Evolutionary conservation across 2,329 filamentous ascomycete genomes (phyloP), one percentile per base, ranked within the genome.

Genomic region (Polychaeton citri): DNA sequence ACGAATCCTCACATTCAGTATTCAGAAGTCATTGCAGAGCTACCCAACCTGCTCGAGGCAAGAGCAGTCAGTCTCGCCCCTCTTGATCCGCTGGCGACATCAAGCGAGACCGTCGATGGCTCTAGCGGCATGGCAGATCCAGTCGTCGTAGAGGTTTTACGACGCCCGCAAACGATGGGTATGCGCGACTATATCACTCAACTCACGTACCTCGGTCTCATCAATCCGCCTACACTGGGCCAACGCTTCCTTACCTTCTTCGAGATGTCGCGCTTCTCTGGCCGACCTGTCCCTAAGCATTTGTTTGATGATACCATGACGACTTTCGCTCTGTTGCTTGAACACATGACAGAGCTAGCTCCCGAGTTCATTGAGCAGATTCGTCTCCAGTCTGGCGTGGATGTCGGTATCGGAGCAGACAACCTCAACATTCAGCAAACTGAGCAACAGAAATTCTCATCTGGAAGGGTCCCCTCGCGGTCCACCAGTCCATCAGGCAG

Each of bases 21-120:
- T 58, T 71, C 69, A 47, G 76, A 76, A 2, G 84, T 98, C 17
- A 68, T 95, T 13, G 69, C 72, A 24, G 88, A 96, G 58, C 68
- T 98, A 17, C 84, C 87, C 1, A 80, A 92, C 52, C 69, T 96
- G 19, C 82, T 96, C 43, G 88, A 96, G 63, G 88, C 84, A 7
- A 88, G 88, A 57, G 88, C 86, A 1, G 75, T 95, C n/a, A 86
- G 83, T 0, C 71, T 94, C 24, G 84, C 81, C 0, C 84, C 79
- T 44, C 62, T 66, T 5, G 58, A 71, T 48, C 65, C 69, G 3
- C 56, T 61, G 3, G 49, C 53, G 7, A 44, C 66, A 62, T 17
- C 30, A 13, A 16, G 43, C 63, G 56, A 21, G 57, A 50, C 21
- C 63, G 62, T 13, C 49, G 50, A 55, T 54, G 42, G 47, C 42